phyloP scores from a whole-genome alignment of 257 asterid genomes.

The Voacanga thouarsii region DNA sequence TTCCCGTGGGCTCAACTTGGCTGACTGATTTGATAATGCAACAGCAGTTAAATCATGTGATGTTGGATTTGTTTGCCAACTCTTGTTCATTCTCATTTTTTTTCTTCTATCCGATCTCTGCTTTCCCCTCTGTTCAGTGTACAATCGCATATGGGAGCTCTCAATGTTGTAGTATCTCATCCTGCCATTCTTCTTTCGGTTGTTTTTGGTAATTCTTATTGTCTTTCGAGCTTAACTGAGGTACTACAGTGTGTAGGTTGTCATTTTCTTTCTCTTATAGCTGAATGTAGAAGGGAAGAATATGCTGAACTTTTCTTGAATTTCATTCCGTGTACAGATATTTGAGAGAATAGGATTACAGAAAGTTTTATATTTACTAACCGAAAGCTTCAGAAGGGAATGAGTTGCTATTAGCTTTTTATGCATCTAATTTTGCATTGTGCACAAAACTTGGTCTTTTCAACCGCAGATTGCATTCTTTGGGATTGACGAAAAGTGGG shows the following conservation, averaged over 20 bases:
- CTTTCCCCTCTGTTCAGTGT: not conserved
- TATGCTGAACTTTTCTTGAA: slow-evolving; percentile 15
- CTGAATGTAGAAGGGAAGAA: not conserved
- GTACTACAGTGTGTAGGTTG: slow-evolving; percentile 10
- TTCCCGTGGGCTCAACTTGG: slow-evolving; percentile 57
- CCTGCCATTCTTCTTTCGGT: slow-evolving; percentile 13
- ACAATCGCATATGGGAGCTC: not conserved
- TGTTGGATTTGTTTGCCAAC: slow-evolving; percentile 36
- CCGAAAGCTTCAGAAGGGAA: slow-evolving; percentile 1
- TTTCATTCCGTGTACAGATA: slow-evolving; percentile 7
- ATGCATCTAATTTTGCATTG: slow-evolving; percentile 17
- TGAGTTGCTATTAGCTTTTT: slow-evolving; percentile 10
- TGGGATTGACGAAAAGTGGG: slow-evolving; percentile 30
- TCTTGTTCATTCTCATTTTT: slow-evolving; percentile 38
- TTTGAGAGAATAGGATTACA: not conserved
- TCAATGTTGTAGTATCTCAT: not conserved
- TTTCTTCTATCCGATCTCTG: slow-evolving; percentile 9
- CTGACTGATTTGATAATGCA: slow-evolving; percentile 51
- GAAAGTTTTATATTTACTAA: not conserved
- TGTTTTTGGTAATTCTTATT: slow-evolving; percentile 8
- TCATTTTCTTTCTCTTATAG: not conserved
- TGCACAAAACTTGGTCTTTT: slow-evolving; percentile 23
- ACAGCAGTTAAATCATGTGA: slow-evolving; percentile 53
- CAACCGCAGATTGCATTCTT: slow-evolving; percentile 24
- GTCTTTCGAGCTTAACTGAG: slow-evolving; percentile 28